These are phyloP conservation scores for Aquanectria penicillioides DNA, from an alignment of 2,329 filamentous ascomycete species.

Conservation along the genomic window DNA sequence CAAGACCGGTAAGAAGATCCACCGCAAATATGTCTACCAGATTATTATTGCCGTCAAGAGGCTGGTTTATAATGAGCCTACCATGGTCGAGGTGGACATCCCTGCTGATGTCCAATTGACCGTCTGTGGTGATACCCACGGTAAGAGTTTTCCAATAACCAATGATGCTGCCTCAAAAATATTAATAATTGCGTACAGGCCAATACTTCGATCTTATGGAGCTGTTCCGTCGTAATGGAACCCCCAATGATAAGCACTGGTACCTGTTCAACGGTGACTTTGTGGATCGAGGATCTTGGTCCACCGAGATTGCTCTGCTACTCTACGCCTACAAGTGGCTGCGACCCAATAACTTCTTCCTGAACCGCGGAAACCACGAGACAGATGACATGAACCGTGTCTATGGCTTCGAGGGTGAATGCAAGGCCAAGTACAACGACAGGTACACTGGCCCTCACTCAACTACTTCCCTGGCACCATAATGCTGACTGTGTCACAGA, in stretches of 20 bases:
- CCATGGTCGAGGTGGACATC: slow-evolving; percentile 94
- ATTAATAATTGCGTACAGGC: slow-evolving; percentile 58
- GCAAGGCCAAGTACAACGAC: slow-evolving; percentile 97
- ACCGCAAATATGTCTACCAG: slow-evolving; percentile 97
- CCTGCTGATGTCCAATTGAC: slow-evolving; percentile 82
- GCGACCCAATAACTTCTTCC: slow-evolving; percentile 85
- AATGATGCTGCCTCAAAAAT: slow-evolving; percentile 34
- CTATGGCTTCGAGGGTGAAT: slow-evolving; percentile 98
- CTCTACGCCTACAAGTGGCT: slow-evolving; percentile 98
- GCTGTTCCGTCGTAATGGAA: slow-evolving; percentile 91
- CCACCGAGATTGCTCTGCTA: slow-evolving; percentile 92
- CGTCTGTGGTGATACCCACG: slow-evolving; percentile 97
- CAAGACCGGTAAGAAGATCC: slow-evolving; percentile 94
- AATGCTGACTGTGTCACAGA: slow-evolving; percentile 49
- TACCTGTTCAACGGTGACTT: slow-evolving; percentile 99
- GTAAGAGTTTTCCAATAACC: slow-evolving; percentile 56
- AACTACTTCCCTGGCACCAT: no score
- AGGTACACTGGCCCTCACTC: slow-evolving; percentile 54
- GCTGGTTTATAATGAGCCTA: slow-evolving; percentile 90
- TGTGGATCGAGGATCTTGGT: slow-evolving; percentile 97
- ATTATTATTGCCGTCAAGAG: slow-evolving; percentile 92
- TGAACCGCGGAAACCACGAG: slow-evolving; percentile 98
- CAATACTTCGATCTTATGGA: slow-evolving; percentile 99
- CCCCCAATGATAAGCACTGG: slow-evolving; percentile 84
- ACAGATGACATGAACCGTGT: slow-evolving; percentile 99